Evolutionary conservation across 1,284 basidiomycete species (phyloP), one percentile per base, ranked within the genome.

Genomic region (Ustilago curta): DNA sequence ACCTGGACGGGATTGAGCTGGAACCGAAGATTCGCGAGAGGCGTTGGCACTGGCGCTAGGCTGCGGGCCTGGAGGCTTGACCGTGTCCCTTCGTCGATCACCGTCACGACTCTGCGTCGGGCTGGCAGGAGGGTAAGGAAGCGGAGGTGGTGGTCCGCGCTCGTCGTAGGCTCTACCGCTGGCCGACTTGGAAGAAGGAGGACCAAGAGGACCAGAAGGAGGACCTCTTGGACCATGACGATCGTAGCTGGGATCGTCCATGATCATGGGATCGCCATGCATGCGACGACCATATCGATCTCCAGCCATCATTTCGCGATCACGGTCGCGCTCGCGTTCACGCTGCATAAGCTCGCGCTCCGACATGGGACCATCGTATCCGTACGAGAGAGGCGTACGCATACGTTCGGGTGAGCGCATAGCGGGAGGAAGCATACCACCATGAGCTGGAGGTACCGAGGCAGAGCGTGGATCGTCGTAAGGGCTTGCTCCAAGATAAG

Each of bases 271-370:
- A 14, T 65, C 68, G 32, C 50, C 63, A 39, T 66, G 72, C 39
- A 70, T 57, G 40, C 63, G 62, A 32, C 72, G 72, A 27, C 67
- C 72, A 47, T 70, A 75, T 31, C 72, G 72, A 55, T 75, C 72
- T 11, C 56, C 62, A 16, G 63, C 49, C 67, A 75, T 67, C 49
- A 70, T 63, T 12, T 75, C 72, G 55, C 71, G 71, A 7, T 72
- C 70, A 4, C 70, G 60, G 11, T 67, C 62, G 11, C 63, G 70
- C 39, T 68, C 65, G 5, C 67, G 25, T 16, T 74, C 66, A 27
- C 62, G 61, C 57, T 74, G 66, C 37, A 61, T 58, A 21, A 63
- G 35, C 31, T 74, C 71, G 25, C 71, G 66, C 29, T 75, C 72
- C 4, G 67, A 66, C 59, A 74, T 53, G 23, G 56, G 56, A 3